Percentiles rank a stretch among this genome's conserved stretches.
Evolutionary conservation across 2,329 filamentous ascomycete species (phyloP).

Genomic region (Penicillium sp.): DNA sequence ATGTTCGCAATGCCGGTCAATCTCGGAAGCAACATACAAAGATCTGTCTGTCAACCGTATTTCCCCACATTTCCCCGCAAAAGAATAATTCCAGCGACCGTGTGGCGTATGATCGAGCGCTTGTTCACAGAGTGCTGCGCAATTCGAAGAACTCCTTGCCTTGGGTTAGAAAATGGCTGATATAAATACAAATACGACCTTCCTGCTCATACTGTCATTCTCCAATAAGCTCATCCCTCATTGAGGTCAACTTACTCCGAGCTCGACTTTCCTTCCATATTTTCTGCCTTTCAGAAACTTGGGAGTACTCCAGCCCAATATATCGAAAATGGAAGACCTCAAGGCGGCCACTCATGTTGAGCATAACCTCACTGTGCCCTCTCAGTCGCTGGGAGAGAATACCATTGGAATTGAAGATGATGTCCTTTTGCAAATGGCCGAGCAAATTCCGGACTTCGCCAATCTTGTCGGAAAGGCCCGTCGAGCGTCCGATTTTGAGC

Average conservation of each 20-base stretch:
- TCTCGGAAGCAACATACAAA: not conserved
- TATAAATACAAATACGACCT: not conserved
- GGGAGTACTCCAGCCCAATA: not conserved
- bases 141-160: not conserved
- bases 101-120: not conserved
- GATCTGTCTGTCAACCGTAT: not conserved
- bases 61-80: not conserved
- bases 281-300: not conserved
- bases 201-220: not conserved
- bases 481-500: slow-evolving; percentile 21
- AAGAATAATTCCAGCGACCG: not conserved
- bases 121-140: not conserved
- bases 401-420: not conserved
- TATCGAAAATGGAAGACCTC: not conserved
- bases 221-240: not conserved
- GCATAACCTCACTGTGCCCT: not conserved
- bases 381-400: not conserved
- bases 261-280: not conserved
- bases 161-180: not conserved
- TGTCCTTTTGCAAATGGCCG: not conserved
- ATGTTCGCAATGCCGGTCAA: not conserved
- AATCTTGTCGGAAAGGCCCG: not conserved
- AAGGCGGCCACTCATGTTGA: not conserved
- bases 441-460: not conserved
- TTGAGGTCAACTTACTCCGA: not conserved